Conservation (phyloP, 371 early-diverging fungal genomes). For the Rhizomucor miehei region DNA sequence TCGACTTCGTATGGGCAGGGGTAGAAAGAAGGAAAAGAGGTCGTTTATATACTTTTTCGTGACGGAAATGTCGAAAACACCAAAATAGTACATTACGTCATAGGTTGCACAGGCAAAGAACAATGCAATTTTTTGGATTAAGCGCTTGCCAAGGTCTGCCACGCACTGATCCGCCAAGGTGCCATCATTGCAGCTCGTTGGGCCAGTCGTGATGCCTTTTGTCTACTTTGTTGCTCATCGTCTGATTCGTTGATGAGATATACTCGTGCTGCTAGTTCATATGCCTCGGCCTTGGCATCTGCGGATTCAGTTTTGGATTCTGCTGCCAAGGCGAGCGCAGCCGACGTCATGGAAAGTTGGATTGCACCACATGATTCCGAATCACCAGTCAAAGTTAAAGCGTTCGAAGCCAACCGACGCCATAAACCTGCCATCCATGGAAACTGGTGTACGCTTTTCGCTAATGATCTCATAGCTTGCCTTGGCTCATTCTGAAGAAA, state of each 20-base stretch:
- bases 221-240: conserved; percentile 2
- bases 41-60: too few relatives aligned
- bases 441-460: conserved; percentile 34
- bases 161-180: conserved; percentile 51
- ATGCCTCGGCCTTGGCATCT: conserved; percentile 35
- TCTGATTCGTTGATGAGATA: background rate
- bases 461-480: conserved; percentile 26
- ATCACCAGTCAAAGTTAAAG: conserved; percentile 5
- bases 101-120: too few relatives aligned
- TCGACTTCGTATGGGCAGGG: background rate
- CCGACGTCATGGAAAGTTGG: conserved; percentile 19
- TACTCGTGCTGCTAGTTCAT: conserved; percentile 34
- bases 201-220: conserved; percentile 24
- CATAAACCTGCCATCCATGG: conserved; percentile 38
- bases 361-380: conserved; percentile 8
- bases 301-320: conserved; percentile 22
- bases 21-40: too few relatives aligned
- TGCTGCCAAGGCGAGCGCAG: conserved; percentile 25
- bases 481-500: conserved; percentile 20
- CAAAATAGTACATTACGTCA: too few relatives aligned
- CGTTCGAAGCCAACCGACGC: conserved; percentile 30
- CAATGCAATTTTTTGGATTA: too few relatives aligned
- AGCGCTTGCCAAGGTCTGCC: conserved; percentile 28
- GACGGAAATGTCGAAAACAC: too few relatives aligned
- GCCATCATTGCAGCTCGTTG: conserved; percentile 52